Conservation (phyloP, 768 basidiomycete genomes). For the Auriscalpium vulgare region DNA sequence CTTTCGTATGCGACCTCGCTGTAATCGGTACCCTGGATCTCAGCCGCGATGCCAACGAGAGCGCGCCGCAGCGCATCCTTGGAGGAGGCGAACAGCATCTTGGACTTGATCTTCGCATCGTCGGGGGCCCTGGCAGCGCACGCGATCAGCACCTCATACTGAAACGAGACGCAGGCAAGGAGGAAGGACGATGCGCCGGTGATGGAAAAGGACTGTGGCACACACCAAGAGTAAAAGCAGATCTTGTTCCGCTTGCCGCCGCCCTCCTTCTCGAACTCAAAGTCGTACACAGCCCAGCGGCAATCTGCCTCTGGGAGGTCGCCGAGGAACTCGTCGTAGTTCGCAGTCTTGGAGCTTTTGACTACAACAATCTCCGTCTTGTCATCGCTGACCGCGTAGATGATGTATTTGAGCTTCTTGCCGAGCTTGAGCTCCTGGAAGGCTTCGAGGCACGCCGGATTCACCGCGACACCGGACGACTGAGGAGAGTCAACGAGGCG, state of each 20-base stretch:
- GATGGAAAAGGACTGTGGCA: not conserved
- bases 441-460: constrained; percentile 44
- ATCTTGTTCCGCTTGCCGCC: constrained; percentile 84
- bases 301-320: constrained; percentile 71
- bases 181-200: not conserved
- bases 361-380: constrained; percentile 72
- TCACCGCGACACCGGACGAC: constrained; percentile 63
- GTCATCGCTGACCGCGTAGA: constrained; percentile 57
- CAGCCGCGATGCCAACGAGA: constrained; percentile 68
- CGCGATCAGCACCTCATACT: not conserved
- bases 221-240: constrained; percentile 73
- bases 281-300: constrained; percentile 88
- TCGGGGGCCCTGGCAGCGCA: constrained; percentile 70
- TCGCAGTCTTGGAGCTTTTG: constrained; percentile 43
- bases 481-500: constrained; percentile 13
- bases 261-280: constrained; percentile 69
- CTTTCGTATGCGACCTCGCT: constrained; percentile 64
- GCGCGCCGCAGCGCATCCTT: constrained; percentile 67
- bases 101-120: constrained; percentile 73
- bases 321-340: constrained; percentile 67
- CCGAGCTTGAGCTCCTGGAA: constrained; percentile 71
- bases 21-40: constrained; percentile 81
- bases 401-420: constrained; percentile 77
- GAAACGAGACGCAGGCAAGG: not conserved
- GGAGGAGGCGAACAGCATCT: constrained; percentile 92